These are phyloP conservation scores for Nakaseomyces kungkrabaensis DNA, from an alignment of 1,139 yeast genomes.

Conservation along the genomic window DNA sequence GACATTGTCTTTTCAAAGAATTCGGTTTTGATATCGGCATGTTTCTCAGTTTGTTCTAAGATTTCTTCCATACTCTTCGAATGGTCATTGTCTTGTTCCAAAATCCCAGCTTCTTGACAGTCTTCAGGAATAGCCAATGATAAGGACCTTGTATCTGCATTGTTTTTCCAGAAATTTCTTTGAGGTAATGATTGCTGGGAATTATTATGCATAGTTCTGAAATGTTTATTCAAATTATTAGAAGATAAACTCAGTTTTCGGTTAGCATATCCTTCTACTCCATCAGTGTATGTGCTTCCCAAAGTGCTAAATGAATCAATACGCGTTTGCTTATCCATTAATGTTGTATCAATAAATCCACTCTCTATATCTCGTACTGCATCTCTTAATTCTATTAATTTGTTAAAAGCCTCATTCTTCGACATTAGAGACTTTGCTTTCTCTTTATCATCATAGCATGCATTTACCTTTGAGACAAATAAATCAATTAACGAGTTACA, in stretches of 20 bases:
- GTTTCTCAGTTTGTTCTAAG: neutral
- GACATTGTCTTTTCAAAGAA: neutral
- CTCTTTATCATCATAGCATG: slow-evolving; percentile 15
- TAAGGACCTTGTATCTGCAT: neutral
- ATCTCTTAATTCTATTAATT: slow-evolving; percentile 14
- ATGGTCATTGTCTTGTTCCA: neutral
- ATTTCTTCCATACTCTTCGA: neutral
- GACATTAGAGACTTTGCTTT: slow-evolving; percentile 32
- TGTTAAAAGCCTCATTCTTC: slow-evolving; percentile 15
- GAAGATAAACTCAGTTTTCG: slow-evolving; percentile 1
- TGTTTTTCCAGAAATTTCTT: neutral
- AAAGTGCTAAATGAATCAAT: slow-evolving; percentile 18
- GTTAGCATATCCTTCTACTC: neutral
- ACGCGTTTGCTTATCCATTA: slow-evolving; percentile 40
- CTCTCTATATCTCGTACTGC: slow-evolving; percentile 44
- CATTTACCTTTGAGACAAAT: slow-evolving; percentile 16
- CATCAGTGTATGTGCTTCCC: slow-evolving; percentile 4
- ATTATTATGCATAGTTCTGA: neutral
- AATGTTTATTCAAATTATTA: slow-evolving; percentile 1
- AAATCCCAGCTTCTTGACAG: neutral
- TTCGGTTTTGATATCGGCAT: neutral
- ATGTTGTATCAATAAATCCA: slow-evolving; percentile 49
- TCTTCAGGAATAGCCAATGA: slow-evolving; percentile 2
- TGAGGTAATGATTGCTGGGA: neutral
- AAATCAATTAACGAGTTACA: slow-evolving; percentile 20